Evolutionary conservation across 139 green algal genomes (phyloP).

Genomic region (Volvox reticuliferus): DNA sequence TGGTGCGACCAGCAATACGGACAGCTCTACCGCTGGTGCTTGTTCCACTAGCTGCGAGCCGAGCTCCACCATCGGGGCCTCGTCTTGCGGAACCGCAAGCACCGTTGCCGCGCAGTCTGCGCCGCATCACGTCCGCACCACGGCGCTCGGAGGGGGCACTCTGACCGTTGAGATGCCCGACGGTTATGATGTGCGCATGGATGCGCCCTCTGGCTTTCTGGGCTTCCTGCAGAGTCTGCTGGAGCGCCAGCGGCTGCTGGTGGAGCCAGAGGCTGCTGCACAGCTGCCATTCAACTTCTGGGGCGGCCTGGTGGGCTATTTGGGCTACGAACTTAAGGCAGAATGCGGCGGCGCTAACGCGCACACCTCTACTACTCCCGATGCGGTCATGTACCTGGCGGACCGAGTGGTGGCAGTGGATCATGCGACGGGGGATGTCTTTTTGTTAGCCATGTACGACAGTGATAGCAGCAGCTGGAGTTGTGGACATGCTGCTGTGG

Average conservation of each 20-base stretch:
- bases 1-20: neutral
- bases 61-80: neutral
- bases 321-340: slow-evolving; percentile 97
- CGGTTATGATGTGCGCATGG: neutral
- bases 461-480: no score
- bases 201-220: slow-evolving; percentile 49
- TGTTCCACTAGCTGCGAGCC: slow-evolving; percentile 6
- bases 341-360: slow-evolving; percentile 75
- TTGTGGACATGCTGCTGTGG: neutral
- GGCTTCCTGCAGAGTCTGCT: slow-evolving; percentile 67
- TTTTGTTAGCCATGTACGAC: slow-evolving; percentile 76
- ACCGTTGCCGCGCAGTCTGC: neutral
- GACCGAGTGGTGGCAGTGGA: slow-evolving; percentile 93
- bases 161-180: neutral
- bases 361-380: slow-evolving; percentile 72
- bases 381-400: slow-evolving; percentile 90
- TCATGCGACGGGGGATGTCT: slow-evolving; percentile 81
- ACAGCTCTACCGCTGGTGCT: slow-evolving; percentile 19
- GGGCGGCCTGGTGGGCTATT: slow-evolving; percentile 94
- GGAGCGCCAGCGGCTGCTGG: slow-evolving; percentile 31
- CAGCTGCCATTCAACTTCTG: slow-evolving; percentile 95
- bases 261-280: slow-evolving; percentile 37
- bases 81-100: neutral
- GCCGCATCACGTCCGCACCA: neutral
- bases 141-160: neutral